Conservation (phyloP, 495 filamentous ascomycete genomes). For the Penicillium taxi region DNA sequence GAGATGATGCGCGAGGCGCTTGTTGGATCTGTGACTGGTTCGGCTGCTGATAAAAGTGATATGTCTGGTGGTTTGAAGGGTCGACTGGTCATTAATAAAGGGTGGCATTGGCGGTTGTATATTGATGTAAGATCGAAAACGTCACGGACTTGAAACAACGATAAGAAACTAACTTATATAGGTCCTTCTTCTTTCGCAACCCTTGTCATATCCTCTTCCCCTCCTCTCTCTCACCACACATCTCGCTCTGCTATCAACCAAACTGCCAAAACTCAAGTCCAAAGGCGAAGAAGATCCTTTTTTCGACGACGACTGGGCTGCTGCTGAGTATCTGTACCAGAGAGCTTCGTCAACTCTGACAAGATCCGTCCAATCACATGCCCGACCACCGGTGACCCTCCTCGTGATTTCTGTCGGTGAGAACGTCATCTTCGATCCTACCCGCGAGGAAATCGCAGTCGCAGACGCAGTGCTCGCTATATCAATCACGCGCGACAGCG, state of each 20-base stretch:
- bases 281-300: conserved; percentile 89
- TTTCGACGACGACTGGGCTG: conserved; percentile 97
- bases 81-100: conserved; percentile 70
- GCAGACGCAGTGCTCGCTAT: conserved; percentile 82
- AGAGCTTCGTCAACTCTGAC: conserved; percentile 19
- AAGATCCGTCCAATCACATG: conserved; percentile 17
- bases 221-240: conserved; percentile 89
- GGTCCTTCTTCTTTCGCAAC: conserved; percentile 90
- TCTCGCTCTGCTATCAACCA: conserved; percentile 85
- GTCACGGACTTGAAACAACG: neutral
- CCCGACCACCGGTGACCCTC: conserved; percentile 73
- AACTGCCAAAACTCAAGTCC: conserved; percentile 74
- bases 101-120: conserved; percentile 95
- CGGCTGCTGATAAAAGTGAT: conserved; percentile 10
- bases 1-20: conserved; percentile 85
- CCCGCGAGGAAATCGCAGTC: conserved; percentile 80
- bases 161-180: conserved; percentile 23
- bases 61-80: conserved; percentile 58
- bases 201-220: conserved; percentile 83
- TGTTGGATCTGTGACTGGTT: conserved; percentile 45
- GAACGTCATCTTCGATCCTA: conserved; percentile 91
- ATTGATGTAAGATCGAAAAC: conserved; percentile 64
- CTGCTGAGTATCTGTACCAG: conserved; percentile 68
- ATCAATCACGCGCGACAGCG: conserved; percentile 46
- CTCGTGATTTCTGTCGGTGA: conserved; percentile 79